Conservation (phyloP, 805 yeast genomes). For the Wickerhamiella nectarea region DNA sequence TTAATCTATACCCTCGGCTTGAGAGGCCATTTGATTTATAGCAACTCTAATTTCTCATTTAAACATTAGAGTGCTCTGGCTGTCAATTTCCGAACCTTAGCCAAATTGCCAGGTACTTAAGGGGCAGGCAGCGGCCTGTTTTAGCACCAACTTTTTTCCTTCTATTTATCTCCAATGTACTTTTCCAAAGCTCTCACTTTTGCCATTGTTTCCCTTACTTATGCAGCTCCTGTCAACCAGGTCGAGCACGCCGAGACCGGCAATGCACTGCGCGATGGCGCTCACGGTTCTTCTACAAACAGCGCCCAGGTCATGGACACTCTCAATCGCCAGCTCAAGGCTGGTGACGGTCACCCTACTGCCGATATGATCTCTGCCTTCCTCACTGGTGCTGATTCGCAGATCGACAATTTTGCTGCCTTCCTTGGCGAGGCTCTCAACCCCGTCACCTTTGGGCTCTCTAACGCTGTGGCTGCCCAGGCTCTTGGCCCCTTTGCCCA, state of each 20-base stretch:
- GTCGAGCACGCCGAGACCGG: slow-evolving; percentile 12
- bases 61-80: too few relatives aligned
- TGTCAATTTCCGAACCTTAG: background rate
- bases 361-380: slow-evolving; percentile 17
- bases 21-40: too few relatives aligned
- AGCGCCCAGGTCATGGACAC: slow-evolving; percentile 17
- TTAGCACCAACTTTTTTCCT: slow-evolving; percentile 6
- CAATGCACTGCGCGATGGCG: slow-evolving; percentile 11
- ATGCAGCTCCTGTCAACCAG: slow-evolving; percentile 13
- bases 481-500: slow-evolving; percentile 23
- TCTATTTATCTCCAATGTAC: slow-evolving; percentile 10
- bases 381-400: slow-evolving; percentile 26
- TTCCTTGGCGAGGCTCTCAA: slow-evolving; percentile 14
- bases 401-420: slow-evolving; percentile 23
- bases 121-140: background rate
- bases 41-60: too few relatives aligned
- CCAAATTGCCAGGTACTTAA: background rate
- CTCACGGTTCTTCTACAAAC: slow-evolving; percentile 17
- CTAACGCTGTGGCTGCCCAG: slow-evolving; percentile 19
- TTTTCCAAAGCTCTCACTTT: slow-evolving; percentile 12
- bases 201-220: slow-evolving; percentile 15
- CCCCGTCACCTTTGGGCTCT: slow-evolving; percentile 20
- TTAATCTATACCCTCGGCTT: too few relatives aligned
- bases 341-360: slow-evolving; percentile 18
- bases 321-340: slow-evolving; percentile 13